Evolutionary conservation across 495 filamentous ascomycete species (phyloP), one percentile per base, ranked within the genome.

Genomic region (Lasiosphaeria ovina): DNA sequence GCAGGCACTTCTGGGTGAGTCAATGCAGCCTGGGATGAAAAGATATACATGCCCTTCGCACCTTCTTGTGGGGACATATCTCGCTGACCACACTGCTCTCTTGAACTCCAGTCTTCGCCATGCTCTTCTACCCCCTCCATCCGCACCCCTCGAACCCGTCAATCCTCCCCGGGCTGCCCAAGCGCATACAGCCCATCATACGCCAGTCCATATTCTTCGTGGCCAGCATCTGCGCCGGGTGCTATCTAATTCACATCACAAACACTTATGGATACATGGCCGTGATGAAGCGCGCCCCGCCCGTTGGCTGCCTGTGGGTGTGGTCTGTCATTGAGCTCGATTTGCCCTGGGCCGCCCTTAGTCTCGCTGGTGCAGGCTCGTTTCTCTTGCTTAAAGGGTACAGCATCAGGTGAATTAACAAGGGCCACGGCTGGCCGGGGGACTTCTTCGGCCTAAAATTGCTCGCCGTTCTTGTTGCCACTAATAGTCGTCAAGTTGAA

Each of bases 301-400:
- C 91, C 24, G 70, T 96, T n/a, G 95, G 92, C 2, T 92, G 89
- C 14, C 71, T 97, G 17, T 97, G 93, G 93, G 84, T 98, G 12
- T 98, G 93, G 94, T 87, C 87, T 16, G 86, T 97, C 38, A 77
- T 97, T 51, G 94, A 98, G 74, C 83, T 97, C 76, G 76, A 88
- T n/a, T 77, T 95, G 56, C 72, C 80, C 3, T 85, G 81, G 54
- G 89, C 90, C 1, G 69, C 86, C 7, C 70, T 81, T 35, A 90
- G 85, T 66, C 70, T 89, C 48, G 73, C 82, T 8, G 74, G 79
- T 9, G 77, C 91, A 45, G 82, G 78, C 3, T 74, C 72, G 1
- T 98, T 87, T 78, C 79, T 89, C 4, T 89, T 85, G 82, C 85
- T 79, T 73, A 84, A 83, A 62, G 90, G 88, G 3, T 97, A 93